Evolutionary conservation across 495 filamentous ascomycete genomes (phyloP).

Genomic region (Parathielavia hyrcaniae): DNA sequence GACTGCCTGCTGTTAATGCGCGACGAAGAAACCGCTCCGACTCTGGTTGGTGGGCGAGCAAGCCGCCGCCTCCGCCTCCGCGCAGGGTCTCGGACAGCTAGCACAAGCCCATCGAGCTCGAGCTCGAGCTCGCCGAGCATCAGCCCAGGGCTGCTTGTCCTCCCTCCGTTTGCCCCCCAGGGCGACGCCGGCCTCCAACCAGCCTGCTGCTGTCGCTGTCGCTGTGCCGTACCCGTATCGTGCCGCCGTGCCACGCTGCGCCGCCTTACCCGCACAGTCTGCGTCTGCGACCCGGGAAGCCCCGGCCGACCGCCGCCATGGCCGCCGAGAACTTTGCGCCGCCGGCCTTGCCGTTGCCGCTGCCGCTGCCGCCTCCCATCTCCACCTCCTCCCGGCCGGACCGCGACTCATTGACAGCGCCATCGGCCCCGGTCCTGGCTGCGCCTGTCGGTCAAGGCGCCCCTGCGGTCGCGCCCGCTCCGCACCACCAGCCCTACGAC

Average conservation of each 20-base stretch:
- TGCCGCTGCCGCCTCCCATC: slow-evolving; percentile 20
- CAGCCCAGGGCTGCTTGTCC: background rate
- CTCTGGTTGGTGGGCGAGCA: slow-evolving; percentile 25
- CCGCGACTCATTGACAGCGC: slow-evolving; percentile 28
- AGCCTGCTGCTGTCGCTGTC: slow-evolving; percentile 2
- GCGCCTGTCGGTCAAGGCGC: slow-evolving; percentile 16
- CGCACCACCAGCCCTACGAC: slow-evolving; percentile 25
- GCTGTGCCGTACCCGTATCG: slow-evolving; percentile 7
- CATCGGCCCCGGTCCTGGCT: slow-evolving; percentile 19
- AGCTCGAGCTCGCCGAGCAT: background rate
- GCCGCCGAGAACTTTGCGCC: slow-evolving; percentile 27
- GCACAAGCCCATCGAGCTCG: background rate
- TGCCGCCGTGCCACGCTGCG: slow-evolving; percentile 9
- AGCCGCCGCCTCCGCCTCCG: slow-evolving; percentile 16
- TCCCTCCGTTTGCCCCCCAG: background rate
- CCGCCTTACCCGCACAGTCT: background rate
- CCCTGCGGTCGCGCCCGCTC: slow-evolving; percentile 6
- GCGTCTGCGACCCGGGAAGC: background rate
- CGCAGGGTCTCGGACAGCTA: background rate
- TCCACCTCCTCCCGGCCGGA: slow-evolving; percentile 24
- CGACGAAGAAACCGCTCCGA: slow-evolving; percentile 19
- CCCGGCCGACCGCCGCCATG: slow-evolving; percentile 19
- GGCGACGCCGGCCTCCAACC: slow-evolving; percentile 3
- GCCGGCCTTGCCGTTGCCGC: slow-evolving; percentile 13
- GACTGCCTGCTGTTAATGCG: slow-evolving; percentile 30